These are phyloP conservation scores for Fusarium subtropicale DNA, from an alignment of 2,329 filamentous ascomycete species.

Conservation along the genomic window DNA sequence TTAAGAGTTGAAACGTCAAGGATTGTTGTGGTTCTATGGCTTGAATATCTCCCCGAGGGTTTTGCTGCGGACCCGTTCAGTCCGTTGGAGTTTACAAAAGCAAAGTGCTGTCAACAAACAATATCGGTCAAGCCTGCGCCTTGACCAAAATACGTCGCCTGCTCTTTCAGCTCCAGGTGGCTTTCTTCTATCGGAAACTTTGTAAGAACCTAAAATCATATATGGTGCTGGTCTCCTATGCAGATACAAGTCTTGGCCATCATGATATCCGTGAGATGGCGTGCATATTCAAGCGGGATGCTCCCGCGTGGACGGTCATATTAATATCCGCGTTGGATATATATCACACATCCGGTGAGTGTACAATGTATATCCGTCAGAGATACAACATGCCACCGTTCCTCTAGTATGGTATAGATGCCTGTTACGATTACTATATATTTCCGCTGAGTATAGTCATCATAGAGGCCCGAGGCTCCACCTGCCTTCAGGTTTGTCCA, in stretches of 20 bases:
- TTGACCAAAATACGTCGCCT: conserved; percentile 1
- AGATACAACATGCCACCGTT: conserved; percentile 3
- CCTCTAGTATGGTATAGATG: neutral
- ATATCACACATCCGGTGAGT: neutral
- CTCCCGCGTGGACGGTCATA: neutral
- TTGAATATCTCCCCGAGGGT: neutral
- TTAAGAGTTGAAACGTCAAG: conserved; percentile 35
- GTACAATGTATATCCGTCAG: neutral
- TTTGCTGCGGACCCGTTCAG: conserved; percentile 8
- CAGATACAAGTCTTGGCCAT: neutral
- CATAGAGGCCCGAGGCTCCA: neutral
- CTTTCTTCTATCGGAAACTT: neutral
- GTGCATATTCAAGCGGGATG: neutral
- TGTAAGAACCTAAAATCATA: neutral
- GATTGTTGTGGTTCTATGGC: conserved; percentile 11
- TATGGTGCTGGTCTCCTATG: neutral
- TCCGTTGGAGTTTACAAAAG: conserved; percentile 1
- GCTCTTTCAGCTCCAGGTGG: neutral
- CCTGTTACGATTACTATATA: neutral
- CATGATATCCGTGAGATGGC: neutral
- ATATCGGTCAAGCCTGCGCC: conserved; percentile 13
- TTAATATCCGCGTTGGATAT: neutral
- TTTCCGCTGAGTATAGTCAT: neutral
- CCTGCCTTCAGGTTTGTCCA: neutral
- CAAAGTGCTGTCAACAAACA: neutral